Base-by-base conservation (phyloP, 164 flowering plant species). In the Cinnamomum micranthum region DNA sequence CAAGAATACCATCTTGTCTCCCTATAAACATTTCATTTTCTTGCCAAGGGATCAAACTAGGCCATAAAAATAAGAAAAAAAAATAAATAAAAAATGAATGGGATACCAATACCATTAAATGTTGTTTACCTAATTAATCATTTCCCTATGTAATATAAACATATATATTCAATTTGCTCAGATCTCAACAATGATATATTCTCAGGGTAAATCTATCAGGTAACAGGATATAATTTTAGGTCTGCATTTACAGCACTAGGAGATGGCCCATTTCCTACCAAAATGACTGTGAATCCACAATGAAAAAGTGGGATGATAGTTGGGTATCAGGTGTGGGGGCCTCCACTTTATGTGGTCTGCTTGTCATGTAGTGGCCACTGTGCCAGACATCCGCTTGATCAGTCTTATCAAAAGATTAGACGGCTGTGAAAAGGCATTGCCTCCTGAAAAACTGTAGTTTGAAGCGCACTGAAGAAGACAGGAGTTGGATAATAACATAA, bases 381-480 rank as follows among this genome's bases (percentile, higher is more conserved):
- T 4, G 28, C 41, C 69, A 33, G 47, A 67, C 47, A 67, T 28
- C 69, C 47, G 33, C 41, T 67, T 67, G 69, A 67, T 67, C 50
- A 4, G 69, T 67, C 69, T 67, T 31, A 31, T 67, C 69, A 27
- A 55, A 20, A 22, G 69, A 66, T 27, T 66, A 28, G 41, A 67
- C n/a, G 22, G 19, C 47, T 6, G 14, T 28, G 35, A 67, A 28
- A 33, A 67, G 28, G 68, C 28, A 3, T 4, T 15, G 24, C 68
- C 13, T 17, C 68, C 13, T 17, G 64, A 65, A 33, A 64, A 64
- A 23, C 25, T 64, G 27, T 64, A 64, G 22, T 22, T 10, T 12
- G 24, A 24, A 5, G 67, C 25, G 27, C 47, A 41, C 47, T 41
- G 47, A 41, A 6, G 67, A 22, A 1, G 28, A 20, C 28, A 17